Evolutionary conservation across 2,329 filamentous ascomycete species (phyloP).

Genomic region (Exophiala xenobiotica): DNA sequence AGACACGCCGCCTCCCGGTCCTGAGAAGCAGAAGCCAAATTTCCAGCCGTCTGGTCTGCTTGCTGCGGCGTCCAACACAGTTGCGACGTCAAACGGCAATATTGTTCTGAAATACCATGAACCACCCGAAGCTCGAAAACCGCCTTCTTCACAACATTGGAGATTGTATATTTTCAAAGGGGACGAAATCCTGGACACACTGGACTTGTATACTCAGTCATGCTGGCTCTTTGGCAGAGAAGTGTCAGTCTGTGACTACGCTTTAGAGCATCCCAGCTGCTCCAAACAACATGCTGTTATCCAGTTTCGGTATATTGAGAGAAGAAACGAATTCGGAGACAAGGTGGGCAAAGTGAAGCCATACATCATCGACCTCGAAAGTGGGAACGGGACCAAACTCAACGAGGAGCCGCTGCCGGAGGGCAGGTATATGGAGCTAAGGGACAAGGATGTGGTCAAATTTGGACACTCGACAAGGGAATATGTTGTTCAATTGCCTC

Average conservation of each 20-base stretch:
- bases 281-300: conserved; percentile 95
- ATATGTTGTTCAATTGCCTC: conserved; percentile 87
- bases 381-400: conserved; percentile 82
- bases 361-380: conserved; percentile 91
- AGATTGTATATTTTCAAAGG: conserved; percentile 92
- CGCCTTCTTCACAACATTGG: conserved; percentile 75
- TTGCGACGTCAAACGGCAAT: conserved; percentile 61
- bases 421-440: conserved; percentile 80
- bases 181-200: conserved; percentile 73
- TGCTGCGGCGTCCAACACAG: conserved; percentile 83
- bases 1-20: conserved; percentile 36
- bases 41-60: conserved; percentile 76
- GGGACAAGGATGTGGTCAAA: conserved; percentile 82
- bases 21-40: conserved; percentile 83
- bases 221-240: conserved; percentile 92
- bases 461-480: conserved; percentile 88
- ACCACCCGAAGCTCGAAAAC: conserved; percentile 86
- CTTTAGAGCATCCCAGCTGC: conserved; percentile 84
- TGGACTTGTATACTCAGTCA: conserved; percentile 71
- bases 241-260: conserved; percentile 73
- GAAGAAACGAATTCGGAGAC: conserved; percentile 83
- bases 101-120: conserved; percentile 95
- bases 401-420: conserved; percentile 73
- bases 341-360: conserved; percentile 75
- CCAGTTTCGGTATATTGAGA: conserved; percentile 84